Conservation (phyloP, 164 flowering plant species). For the Protea cynaroides region DNA sequence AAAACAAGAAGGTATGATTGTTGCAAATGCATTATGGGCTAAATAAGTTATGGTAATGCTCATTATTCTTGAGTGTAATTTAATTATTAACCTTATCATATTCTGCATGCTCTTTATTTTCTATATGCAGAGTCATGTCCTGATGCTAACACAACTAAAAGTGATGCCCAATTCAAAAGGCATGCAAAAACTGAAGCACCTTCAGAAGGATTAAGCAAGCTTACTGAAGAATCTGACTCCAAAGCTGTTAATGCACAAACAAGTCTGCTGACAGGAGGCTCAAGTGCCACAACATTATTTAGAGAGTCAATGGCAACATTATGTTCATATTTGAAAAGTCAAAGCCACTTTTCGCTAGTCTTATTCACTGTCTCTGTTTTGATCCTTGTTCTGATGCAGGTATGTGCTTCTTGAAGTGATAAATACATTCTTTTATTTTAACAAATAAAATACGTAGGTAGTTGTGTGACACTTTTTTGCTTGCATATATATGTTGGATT, state of each 20-base stretch:
- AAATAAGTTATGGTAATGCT: not conserved
- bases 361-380: constrained; percentile 39
- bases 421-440: too few relatives aligned
- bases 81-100: not conserved
- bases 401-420: constrained; percentile 16
- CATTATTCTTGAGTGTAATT: not conserved
- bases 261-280: constrained; percentile 15
- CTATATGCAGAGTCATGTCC: constrained; percentile 16
- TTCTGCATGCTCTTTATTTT: constrained; percentile 3
- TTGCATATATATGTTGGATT: too few relatives aligned
- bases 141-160: constrained; percentile 14
- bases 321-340: constrained; percentile 34
- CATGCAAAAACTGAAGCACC: constrained; percentile 15
- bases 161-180: constrained; percentile 22
- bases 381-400: constrained; percentile 81
- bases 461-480: too few relatives aligned
- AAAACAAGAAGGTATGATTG: constrained; percentile 36
- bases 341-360: constrained; percentile 30
- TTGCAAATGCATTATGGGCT: not conserved
- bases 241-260: constrained; percentile 14
- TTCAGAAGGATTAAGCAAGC: constrained; percentile 20
- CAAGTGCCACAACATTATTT: constrained; percentile 13
- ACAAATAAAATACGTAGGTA: too few relatives aligned
- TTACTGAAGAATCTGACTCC: constrained; percentile 10
- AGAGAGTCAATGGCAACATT: constrained; percentile 32